These are phyloP conservation scores for Candida glaebosa DNA, from an alignment of 805 yeast genomes.

Conservation along the genomic window DNA sequence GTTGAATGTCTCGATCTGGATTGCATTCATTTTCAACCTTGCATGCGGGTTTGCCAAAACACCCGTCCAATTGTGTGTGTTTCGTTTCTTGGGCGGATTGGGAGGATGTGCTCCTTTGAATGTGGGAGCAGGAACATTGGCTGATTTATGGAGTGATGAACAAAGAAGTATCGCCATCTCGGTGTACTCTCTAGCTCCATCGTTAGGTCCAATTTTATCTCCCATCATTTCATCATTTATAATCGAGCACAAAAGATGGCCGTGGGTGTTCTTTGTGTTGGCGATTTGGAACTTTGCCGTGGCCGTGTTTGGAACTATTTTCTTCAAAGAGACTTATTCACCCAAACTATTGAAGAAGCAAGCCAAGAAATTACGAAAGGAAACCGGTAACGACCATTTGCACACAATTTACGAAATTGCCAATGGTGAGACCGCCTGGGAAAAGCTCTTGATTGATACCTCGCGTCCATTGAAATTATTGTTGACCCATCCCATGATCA, in stretches of 20 bases:
- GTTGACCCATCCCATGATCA: conserved; percentile 34
- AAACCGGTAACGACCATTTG: conserved; percentile 32
- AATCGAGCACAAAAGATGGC: conserved; percentile 29
- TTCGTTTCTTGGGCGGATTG: conserved; percentile 62
- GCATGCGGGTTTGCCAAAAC: conserved; percentile 61
- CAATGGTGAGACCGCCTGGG: conserved; percentile 21
- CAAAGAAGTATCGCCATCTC: conserved; percentile 52
- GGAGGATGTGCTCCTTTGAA: conserved; percentile 66
- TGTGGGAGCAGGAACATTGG: conserved; percentile 66
- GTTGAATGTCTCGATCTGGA: conserved; percentile 47
- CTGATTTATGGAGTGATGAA: conserved; percentile 54
- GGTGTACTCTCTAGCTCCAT: conserved; percentile 33
- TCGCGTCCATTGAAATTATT: conserved; percentile 32
- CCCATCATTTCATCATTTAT: conserved; percentile 37
- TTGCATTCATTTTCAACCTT: conserved; percentile 47
- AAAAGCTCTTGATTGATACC: conserved; percentile 21
- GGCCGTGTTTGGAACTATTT: conserved; percentile 27
- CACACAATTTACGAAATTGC: conserved; percentile 38
- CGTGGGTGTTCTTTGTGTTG: conserved; percentile 35
- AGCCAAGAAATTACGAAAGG: conserved; percentile 25
- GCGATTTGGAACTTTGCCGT: conserved; percentile 32
- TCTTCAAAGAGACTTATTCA: conserved; percentile 33
- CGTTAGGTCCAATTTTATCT: conserved; percentile 36
- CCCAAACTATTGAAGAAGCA: conserved; percentile 29
- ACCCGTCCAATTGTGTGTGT: conserved; percentile 57